Base-by-base conservation (phyloP, 371 early-diverging fungal genomes). In the Mortierella sp. region DNA sequence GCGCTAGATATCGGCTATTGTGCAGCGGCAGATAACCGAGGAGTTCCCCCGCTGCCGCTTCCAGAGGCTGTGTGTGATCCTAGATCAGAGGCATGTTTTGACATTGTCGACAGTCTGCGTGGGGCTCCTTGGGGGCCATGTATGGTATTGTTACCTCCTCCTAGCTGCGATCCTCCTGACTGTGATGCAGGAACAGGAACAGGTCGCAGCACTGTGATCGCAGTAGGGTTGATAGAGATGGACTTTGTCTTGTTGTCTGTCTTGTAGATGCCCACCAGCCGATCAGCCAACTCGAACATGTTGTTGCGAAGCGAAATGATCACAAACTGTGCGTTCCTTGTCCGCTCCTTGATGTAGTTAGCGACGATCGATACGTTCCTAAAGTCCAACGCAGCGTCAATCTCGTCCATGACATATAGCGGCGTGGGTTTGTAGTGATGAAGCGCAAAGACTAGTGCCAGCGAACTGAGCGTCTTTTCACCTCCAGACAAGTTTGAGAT, bases 401-500 rank as follows among this genome's bases (percentile, higher is more conserved):
- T 99, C 82, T 99, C 99, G 84, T 99, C 99, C 99, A 99, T 99
- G 21, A 99, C 96, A 82, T 99, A 99, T 23, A 99, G 84, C 16
- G 99, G 99, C 12, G 99, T 99, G 2, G 99, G 99, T 70, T 96
- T 97, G 88, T 93, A 99, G 80, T 96, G 98, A 81, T 99, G 99
- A 51, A 99, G 87, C 0, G 99, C 99, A 89, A 99, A 99, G 14
- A 99, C 98, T 39, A 99, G 88, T 2, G 99, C 98, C 39, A 99
- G 86, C 19, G 99, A 98, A 78, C 95, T 94, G 39, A 99, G 84
- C 1, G 99, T 99, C 94, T 99, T 99, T 85, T 99, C 99, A 67
- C 99, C 99, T 66, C 99, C 99, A 24, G 99, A 98, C 23, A 99
- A 80, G 80, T 99, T 97, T 5, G 96, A 91, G 59, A 99, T 98